Base-by-base conservation (phyloP, 1,284 basidiomycete species). In the Apiotrichum gracile region DNA sequence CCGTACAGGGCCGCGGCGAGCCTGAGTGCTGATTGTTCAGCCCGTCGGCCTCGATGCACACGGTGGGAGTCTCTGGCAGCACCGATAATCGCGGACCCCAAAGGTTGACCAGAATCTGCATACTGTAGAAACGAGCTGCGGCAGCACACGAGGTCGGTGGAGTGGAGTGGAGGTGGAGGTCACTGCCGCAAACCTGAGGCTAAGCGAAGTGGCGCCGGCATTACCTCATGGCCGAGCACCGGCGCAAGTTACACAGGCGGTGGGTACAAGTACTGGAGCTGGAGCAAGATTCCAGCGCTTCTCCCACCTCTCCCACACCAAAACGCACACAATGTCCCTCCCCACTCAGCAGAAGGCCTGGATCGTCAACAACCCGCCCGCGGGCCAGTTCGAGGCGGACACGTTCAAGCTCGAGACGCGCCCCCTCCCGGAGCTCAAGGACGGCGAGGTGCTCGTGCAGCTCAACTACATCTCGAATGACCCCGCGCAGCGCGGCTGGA, bases 401-500 rank as follows among this genome's bases (percentile, higher is more conserved):
- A 62, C 64, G 5, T 69, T 65, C 56, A 37, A 26, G 21, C 49
- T 62, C 26, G 55, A 57, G 49, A 57, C 50, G 4, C 47, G 41
- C 12, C 57, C 58, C 14, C 34, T 66, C 12, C 55, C 64, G 4
- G 45, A 51, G 19, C 54, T 71, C 35, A 54, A 60, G 34, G 63
- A 65, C 24, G 66, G 61, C 33, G 22, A 66, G 47, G 38, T 71
- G 27, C 58, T 70, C 25, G 31, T 70, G 49, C 56, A 64, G 50
- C 40, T 57, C 14, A 45, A 60, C 25, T 66, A 60, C 53, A 26
- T 71, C 13, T 63, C 61, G 16, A 71, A 71, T 52, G 68, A 68
- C 52, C 69, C 70, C 3, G 67, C 67, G 9, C 64, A 66, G 58
- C 57, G 67, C 19, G 57, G 43, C 12, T 69, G 63, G 64, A 69